A percentile compares a stretch with the other conserved stretches of the same genome.
phyloP scores from a whole-genome alignment of 2,329 filamentous ascomycete genomes.

The Aspergillus sp. region DNA sequence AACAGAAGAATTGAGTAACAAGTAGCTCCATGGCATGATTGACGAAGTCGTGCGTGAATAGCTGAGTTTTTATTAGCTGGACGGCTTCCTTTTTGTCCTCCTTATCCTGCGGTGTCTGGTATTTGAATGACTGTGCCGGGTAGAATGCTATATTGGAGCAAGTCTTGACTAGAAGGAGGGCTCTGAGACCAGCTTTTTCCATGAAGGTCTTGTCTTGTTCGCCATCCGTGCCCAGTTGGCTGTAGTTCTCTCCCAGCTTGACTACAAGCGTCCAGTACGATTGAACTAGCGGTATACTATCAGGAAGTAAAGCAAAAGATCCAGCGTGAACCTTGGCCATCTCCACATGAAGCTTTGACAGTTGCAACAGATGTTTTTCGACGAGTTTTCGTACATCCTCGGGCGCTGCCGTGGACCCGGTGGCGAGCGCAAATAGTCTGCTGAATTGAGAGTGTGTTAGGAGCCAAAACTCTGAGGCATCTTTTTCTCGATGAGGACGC shows the following conservation, averaged over 20 bases:
- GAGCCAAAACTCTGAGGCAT: constrained; percentile 78
- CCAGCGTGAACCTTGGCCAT: constrained; percentile 79
- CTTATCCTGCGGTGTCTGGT: constrained; percentile 71
- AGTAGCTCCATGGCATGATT: constrained; percentile 79
- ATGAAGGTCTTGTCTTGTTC: constrained; percentile 58
- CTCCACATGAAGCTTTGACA: constrained; percentile 86
- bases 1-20: constrained; percentile 84
- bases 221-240: constrained; percentile 43
- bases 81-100: constrained; percentile 72
- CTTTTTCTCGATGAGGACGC: constrained; percentile 73
- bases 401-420: constrained; percentile 56
- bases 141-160: constrained; percentile 85
- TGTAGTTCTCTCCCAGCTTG: constrained; percentile 70
- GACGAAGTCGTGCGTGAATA: constrained; percentile 76
- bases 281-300: constrained; percentile 72
- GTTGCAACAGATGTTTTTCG: constrained; percentile 85
- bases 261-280: constrained; percentile 84
- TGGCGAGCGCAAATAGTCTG: constrained; percentile 67
- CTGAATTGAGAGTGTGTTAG: constrained; percentile 75
- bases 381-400: constrained; percentile 60
- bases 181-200: constrained; percentile 80
- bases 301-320: constrained; percentile 78
- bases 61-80: constrained; percentile 66
- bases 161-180: constrained; percentile 75
- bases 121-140: constrained; percentile 79